Base-by-base conservation (phyloP, 768 basidiomycete species). In the Dendrothele bispora region DNA sequence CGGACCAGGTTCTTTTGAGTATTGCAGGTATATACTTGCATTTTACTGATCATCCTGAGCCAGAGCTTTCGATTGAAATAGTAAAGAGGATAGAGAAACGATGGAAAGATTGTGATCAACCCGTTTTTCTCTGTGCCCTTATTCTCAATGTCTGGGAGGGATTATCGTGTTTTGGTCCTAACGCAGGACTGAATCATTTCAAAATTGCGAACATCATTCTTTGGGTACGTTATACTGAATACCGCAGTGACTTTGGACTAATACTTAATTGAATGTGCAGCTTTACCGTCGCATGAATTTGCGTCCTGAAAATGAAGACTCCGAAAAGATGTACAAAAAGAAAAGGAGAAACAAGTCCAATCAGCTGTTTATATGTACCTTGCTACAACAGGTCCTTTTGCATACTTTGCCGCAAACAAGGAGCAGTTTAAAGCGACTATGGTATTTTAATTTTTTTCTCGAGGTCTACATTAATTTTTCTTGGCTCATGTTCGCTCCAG, bases 81-180 rank as follows among this genome's bases (percentile, higher is more conserved):
- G 42, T 21, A 14, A 55, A 49, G 25, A 43, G 57, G 18, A 49
- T 67, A 17, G 57, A 67, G 45, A 65, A 64, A 46, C 54, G 54
- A 4, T 67, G 63, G 61, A 62, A 59, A 39, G 62, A 60, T 2
- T 55, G 59, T 14, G 61, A 66, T 39, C 64, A 67, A 46, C 54
- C 55, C 3, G 55, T 65, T 46, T 65, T 65, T 42, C 12, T 64
- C 5, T 41, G 63, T 17, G 51, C 61, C 0, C 51, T 67, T 8
- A 51, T 67, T 2, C 54, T 67, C 7, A 62, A 67, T 43, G 63
- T 60, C 5, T 65, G 54, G 17, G 54, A 67, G 39, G 55, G 56
- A 11, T 12, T 67, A 47, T 59, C 56, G 17, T 53, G 51, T 11
- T 67, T 65, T 45, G 63, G 65, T 5, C 54, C 57, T 21, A 53